A percentile compares a stretch with the other conserved stretches of the same genome.
Conservation (phyloP, 2,329 filamentous ascomycete genomes). For the Xylaria multiplex region DNA sequence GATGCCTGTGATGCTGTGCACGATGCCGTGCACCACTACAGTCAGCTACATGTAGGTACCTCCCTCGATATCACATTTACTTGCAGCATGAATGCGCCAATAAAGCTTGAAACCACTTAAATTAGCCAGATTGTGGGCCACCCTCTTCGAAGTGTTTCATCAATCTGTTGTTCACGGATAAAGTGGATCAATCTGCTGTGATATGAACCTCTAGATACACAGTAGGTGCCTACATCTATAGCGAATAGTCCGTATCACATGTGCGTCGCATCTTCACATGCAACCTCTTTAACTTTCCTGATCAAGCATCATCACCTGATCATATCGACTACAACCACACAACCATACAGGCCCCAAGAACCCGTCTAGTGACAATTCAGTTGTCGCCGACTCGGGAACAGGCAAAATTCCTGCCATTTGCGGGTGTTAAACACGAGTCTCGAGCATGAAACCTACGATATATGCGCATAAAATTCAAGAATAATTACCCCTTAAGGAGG, state of each 20-base stretch:
- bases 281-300: conserved; percentile 27
- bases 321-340: not conserved
- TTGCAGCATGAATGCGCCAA: conserved; percentile 20
- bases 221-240: not conserved
- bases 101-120: conserved; percentile 27
- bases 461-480: too few relatives aligned
- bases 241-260: not conserved
- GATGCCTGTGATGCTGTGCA: not conserved
- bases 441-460: too few relatives aligned
- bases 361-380: too few relatives aligned
- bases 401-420: too few relatives aligned
- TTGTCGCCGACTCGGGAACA: too few relatives aligned
- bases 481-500: too few relatives aligned
- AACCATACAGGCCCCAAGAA: not conserved
- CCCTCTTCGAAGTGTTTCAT: conserved; percentile 26
- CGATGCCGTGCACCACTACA: not conserved
- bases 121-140: conserved; percentile 36
- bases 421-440: too few relatives aligned
- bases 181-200: conserved; percentile 1
- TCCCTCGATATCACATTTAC: not conserved
- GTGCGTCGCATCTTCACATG: conserved; percentile 16
- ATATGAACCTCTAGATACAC: too few relatives aligned
- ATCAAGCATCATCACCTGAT: conserved; percentile 7
- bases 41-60: too few relatives aligned
- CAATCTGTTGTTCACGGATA: not conserved